Evolutionary conservation across 225 moss, liverwort and hornwort species (phyloP), one percentile per base, ranked within the genome.

Genomic region (Physcomitrium patens): DNA sequence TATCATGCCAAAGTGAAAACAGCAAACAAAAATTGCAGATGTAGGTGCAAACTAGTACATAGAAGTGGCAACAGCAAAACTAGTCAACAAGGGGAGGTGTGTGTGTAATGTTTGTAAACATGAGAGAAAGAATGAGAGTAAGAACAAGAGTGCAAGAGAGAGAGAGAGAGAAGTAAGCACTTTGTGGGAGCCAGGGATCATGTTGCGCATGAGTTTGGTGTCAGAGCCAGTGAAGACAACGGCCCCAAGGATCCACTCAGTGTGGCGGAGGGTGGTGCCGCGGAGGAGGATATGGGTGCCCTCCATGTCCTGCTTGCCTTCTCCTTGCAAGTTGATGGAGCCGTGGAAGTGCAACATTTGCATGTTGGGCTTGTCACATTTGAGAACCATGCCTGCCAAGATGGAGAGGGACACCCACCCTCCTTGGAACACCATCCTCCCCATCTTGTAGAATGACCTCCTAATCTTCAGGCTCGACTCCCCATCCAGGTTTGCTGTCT

Each of bases 401-500:
- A 95, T 82, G 11, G 87, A 89, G 1, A 93, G 60, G 3, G 93
- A 89, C 37, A 88, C 63, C 7, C 78, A 87, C 37, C 93, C 89
- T 6, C 92, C 91, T 72, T 94, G 84, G 43, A 84, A 81, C 63
- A 81, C 69, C 11, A 83, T 59, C 27, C 78, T 87, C 0, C 92
- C 84, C 41, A 86, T 61, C 57, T 91, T 94, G 9, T 95, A 99
- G 50, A 99, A 92, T 60, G 97, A 93, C 74, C 89, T 90, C 9
- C 89, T 77, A 48, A 93, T 72, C 82, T 99, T 99, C 31, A 99
- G 65, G 75, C 78, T 91, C 5, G 95, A 90, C 59, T 99, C 95
- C 10, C 97, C 97, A 76, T 99, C 97, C 63, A 99, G 75, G 65
- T 99, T 99, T 71, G 97, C 83, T 9, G 95, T 99, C 27, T 99